Evolutionary conservation across 306 rosid genomes (phyloP).

Genomic region (Vigna trinervia): DNA sequence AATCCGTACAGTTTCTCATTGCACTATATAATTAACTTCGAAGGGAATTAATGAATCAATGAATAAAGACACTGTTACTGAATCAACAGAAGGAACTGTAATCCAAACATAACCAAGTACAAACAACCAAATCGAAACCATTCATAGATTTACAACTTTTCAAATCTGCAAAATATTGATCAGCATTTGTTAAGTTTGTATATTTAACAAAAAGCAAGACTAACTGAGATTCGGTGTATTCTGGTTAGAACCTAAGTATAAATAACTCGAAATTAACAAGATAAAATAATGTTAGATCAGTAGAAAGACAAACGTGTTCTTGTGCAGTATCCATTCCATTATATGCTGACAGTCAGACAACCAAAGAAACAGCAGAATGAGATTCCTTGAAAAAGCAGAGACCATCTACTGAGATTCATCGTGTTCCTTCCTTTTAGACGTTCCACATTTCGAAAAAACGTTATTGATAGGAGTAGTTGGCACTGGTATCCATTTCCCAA

Average conservation of each 20-base stretch:
- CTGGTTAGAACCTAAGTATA: slow-evolving; percentile 45
- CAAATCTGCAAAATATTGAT: slow-evolving; percentile 1
- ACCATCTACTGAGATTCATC: slow-evolving; percentile 37
- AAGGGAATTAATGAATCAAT: neutral
- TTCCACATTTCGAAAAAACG: slow-evolving; percentile 37
- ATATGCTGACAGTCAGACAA: neutral
- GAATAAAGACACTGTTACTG: neutral
- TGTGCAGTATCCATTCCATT: slow-evolving; percentile 12
- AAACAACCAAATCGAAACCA: slow-evolving; percentile 11
- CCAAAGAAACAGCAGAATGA: neutral
- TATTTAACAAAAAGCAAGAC: slow-evolving; percentile 26
- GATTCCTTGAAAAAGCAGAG: slow-evolving; percentile 10
- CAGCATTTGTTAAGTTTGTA: slow-evolving; percentile 19
- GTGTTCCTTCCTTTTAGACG: slow-evolving; percentile 37
- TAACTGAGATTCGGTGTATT: slow-evolving; percentile 16
- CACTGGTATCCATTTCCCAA: slow-evolving; percentile 88
- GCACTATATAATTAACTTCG: neutral
- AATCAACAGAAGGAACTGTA: neutral
- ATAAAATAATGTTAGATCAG: slow-evolving; percentile 25
- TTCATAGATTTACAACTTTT: slow-evolving; percentile 7
- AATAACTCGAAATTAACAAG: slow-evolving; percentile 17
- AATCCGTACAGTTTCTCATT: neutral
- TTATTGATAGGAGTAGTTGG: slow-evolving; percentile 54
- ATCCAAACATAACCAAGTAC: slow-evolving; percentile 24
- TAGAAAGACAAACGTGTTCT: slow-evolving; percentile 16